Evolutionary conservation across 345 rosid species (phyloP), one percentile per base, ranked within the genome.

Genomic region (Hibiscus tridactylites): DNA sequence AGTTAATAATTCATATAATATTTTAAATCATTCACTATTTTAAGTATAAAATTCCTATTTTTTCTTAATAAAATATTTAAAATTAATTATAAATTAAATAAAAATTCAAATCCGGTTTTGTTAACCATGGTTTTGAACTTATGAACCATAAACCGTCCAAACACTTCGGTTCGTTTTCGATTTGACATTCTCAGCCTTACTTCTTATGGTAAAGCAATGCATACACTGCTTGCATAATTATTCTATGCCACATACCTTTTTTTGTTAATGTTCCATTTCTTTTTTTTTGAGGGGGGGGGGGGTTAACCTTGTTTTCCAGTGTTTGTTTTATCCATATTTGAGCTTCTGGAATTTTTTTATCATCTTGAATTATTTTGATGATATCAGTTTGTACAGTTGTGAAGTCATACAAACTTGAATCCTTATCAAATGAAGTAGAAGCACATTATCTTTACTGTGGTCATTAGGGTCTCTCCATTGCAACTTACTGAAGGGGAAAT

Each of bases 381-480:
- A 46, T 37, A 37, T 24, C 13, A 19, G 53, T 28, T 50, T 46
- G 12, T 17, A 44, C 15, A 54, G 35, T 12, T 54, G 26, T 47
- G 68, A 65, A 33, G 44, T 5, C 15, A 9, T 61, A 9, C 70
- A 50, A 72, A 46, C 24, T 57, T 74, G 72, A 61, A 47, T 46
- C 54, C 28, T 46, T 46, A n/a, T 39, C 16, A 21, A 24, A 62
- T 28, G 57, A 31, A 19, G 35, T 63, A 68, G 57, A 16, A 19
- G 50, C 68, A 68, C 53, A 35, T 50, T 57, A 49, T 24, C n/a
- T 44, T 47, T 50, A 47, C 37, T 74, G 33, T 44, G 49, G 35
- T 28, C 9, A 39, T 49, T 17, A 17, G 46, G n/a, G 47, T 31
- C 68, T 24, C 12, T 56, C 60, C 44, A 24, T 72, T 60, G 72